Conservation (phyloP, 2,329 filamentous ascomycete genomes). For the Zasmidium angulare region DNA sequence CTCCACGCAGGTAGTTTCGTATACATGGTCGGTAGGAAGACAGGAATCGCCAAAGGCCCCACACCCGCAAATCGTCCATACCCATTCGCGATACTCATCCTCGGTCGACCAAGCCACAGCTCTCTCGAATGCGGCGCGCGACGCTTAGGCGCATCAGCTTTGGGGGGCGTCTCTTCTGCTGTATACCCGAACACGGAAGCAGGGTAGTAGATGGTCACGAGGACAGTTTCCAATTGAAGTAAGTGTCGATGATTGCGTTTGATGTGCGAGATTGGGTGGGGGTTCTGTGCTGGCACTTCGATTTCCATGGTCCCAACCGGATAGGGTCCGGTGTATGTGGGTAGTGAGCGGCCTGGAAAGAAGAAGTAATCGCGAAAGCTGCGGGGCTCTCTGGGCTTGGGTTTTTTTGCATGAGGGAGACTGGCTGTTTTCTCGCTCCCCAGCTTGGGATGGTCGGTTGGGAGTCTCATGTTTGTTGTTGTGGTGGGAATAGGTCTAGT, state of each 20-base stretch:
- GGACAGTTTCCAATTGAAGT: slow-evolving; percentile 58
- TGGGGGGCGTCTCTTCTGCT: slow-evolving; percentile 26
- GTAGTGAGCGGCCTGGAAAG: slow-evolving; percentile 47
- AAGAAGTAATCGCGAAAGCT: slow-evolving; percentile 50
- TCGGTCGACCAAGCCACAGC: slow-evolving; percentile 62
- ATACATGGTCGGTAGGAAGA: slow-evolving; percentile 60
- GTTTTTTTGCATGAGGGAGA: slow-evolving; percentile 47
- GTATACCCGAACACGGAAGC: slow-evolving; percentile 40
- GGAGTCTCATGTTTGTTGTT: slow-evolving; percentile 9
- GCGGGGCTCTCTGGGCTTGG: slow-evolving; percentile 48
- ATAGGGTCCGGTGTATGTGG: slow-evolving; percentile 55
- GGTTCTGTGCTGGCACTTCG: slow-evolving; percentile 52
- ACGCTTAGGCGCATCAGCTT: slow-evolving; percentile 15
- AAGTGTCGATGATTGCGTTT: slow-evolving; percentile 49
- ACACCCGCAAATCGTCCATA: slow-evolving; percentile 63
- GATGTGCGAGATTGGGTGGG: slow-evolving; percentile 52
- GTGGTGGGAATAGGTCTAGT: not conserved
- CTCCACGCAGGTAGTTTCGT: slow-evolving; percentile 65
- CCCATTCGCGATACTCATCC: slow-evolving; percentile 56
- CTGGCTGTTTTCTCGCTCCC: slow-evolving; percentile 22
- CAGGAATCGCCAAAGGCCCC: slow-evolving; percentile 49
- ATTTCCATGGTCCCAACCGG: slow-evolving; percentile 55
- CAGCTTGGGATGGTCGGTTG: slow-evolving; percentile 16
- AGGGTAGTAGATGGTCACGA: slow-evolving; percentile 67
- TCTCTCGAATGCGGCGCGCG: slow-evolving; percentile 50